phyloP scores from a whole-genome alignment of 768 basidiomycete species.

The Auriscalpium vulgare region DNA sequence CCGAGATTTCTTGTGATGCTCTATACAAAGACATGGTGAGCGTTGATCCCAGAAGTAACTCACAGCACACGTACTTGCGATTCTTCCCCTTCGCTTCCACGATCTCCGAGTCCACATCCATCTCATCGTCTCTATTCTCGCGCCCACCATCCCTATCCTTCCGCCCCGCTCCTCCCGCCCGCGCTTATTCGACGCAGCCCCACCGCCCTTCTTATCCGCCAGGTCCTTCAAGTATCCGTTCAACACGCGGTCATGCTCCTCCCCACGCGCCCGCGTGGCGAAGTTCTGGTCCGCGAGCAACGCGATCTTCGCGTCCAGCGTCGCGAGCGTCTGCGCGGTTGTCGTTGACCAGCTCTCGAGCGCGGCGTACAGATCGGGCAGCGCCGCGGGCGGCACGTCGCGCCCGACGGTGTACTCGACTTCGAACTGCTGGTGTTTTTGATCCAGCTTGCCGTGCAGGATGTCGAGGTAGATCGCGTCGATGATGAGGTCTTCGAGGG shows the following conservation, averaged over 20 bases:
- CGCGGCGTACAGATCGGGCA: constrained; percentile 52
- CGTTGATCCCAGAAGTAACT: background rate
- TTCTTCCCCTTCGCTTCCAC: constrained; percentile 9
- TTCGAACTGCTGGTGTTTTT: constrained; percentile 82
- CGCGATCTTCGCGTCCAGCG: constrained; percentile 65
- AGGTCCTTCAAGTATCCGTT: constrained; percentile 53
- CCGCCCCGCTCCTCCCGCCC: constrained; percentile 1
- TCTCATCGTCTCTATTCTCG: constrained; percentile 10
- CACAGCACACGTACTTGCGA: constrained; percentile 7
- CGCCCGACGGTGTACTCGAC: constrained; percentile 90
- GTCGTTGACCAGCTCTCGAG: constrained; percentile 64
- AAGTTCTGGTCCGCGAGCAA: constrained; percentile 40
- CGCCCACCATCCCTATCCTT: constrained; percentile 9
- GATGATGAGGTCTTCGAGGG: constrained; percentile 94
- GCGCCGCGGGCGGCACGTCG: constrained; percentile 74
- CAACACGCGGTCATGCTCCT: constrained; percentile 48
- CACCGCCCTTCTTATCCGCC: constrained; percentile 51
- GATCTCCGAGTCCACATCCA: constrained; percentile 16
- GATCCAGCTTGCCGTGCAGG: constrained; percentile 87
- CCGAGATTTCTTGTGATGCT: constrained; percentile 12
- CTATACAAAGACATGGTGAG: background rate
- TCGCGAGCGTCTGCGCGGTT: constrained; percentile 58
- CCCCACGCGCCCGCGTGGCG: constrained; percentile 32
- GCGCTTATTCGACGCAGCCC: constrained; percentile 14
- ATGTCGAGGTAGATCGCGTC: constrained; percentile 92